Evolutionary conservation across 306 rosid species (phyloP).

Genomic region (Parietaria judaica): DNA sequence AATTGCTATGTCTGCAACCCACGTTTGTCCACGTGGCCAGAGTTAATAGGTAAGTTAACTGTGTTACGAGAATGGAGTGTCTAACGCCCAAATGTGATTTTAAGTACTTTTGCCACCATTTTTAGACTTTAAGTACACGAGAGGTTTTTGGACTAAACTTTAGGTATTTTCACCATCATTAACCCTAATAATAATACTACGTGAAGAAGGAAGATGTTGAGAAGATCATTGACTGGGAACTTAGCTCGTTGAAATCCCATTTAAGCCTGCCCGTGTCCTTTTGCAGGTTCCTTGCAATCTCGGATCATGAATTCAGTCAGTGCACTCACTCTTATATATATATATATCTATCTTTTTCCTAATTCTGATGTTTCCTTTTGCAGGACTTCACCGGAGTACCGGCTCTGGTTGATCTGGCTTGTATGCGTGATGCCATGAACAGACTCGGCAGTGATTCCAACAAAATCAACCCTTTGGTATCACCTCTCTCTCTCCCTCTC

Average conservation of each 20-base stretch:
- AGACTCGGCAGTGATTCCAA: slow-evolving; percentile 83
- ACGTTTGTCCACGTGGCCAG: no score
- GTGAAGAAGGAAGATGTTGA: slow-evolving; percentile 85
- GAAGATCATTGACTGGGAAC: slow-evolving; percentile 88
- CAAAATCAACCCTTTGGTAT: slow-evolving; percentile 86
- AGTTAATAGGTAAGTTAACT: no score
- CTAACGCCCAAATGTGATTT: no score
- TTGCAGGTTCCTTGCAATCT: slow-evolving; percentile 48
- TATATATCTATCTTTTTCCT: background rate
- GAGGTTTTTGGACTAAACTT: no score
- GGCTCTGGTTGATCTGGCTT: slow-evolving; percentile 86
- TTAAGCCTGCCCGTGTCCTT: slow-evolving; percentile 92
- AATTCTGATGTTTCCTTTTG: slow-evolving; percentile 8
- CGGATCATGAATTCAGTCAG: slow-evolving; percentile 1
- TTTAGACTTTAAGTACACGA: no score
- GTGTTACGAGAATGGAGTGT: no score
- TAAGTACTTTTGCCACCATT: no score
- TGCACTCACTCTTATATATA: background rate
- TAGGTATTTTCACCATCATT: no score
- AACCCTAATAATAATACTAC: slow-evolving; percentile 81
- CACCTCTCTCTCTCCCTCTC: slow-evolving; percentile 13
- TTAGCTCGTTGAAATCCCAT: slow-evolving; percentile 87
- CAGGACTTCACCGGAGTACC: slow-evolving; percentile 97
- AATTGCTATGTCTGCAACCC: no score
- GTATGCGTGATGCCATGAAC: slow-evolving; percentile 98